A percentile compares a stretch with the other conserved stretches of the same genome.
Conservation (phyloP, 2,329 filamentous ascomycete genomes). For the Sclerotinia glacialis region DNA sequence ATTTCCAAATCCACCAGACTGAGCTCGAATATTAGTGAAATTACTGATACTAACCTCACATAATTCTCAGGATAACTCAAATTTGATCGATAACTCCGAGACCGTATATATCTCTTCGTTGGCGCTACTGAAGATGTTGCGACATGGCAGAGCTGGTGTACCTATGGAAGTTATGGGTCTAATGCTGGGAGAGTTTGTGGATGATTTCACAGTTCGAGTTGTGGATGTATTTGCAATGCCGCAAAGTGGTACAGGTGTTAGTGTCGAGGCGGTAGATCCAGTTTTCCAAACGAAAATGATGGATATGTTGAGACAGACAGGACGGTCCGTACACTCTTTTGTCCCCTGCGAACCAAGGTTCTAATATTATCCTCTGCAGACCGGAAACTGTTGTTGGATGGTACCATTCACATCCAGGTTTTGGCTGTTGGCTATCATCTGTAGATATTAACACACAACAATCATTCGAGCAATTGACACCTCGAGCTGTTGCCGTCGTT, state of each 20-base stretch:
- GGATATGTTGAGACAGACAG: slow-evolving; percentile 98
- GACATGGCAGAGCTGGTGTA: slow-evolving; percentile 93
- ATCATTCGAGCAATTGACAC: slow-evolving; percentile 98
- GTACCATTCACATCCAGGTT: slow-evolving; percentile 99
- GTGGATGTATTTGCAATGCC: slow-evolving; percentile 99
- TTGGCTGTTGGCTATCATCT: slow-evolving; percentile 97
- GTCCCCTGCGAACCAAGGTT: slow-evolving; percentile 10
- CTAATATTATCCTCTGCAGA: slow-evolving; percentile 47
- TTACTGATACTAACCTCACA: slow-evolving; percentile 24
- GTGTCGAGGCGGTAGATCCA: slow-evolving; percentile 95
- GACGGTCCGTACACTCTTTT: slow-evolving; percentile 58
- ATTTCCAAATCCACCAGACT: slow-evolving; percentile 4
- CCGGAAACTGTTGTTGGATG: slow-evolving; percentile 97
- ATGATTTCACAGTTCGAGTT: slow-evolving; percentile 97
- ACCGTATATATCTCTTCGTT: slow-evolving; percentile 99
- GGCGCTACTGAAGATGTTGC: slow-evolving; percentile 95
- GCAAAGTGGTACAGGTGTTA: slow-evolving; percentile 95
- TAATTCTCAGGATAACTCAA: slow-evolving; percentile 71
- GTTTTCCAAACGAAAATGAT: slow-evolving; percentile 99
- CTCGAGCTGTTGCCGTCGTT: slow-evolving; percentile 93
- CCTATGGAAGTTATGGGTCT: slow-evolving; percentile 99
- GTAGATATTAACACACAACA: slow-evolving; percentile 99
- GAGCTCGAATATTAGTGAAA: slow-evolving; percentile 20
- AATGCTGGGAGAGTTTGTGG: slow-evolving; percentile 98
- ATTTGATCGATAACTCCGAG: slow-evolving; percentile 97